phyloP scores from a whole-genome alignment of 1,139 yeast species.

The Diutina ranongensis region DNA sequence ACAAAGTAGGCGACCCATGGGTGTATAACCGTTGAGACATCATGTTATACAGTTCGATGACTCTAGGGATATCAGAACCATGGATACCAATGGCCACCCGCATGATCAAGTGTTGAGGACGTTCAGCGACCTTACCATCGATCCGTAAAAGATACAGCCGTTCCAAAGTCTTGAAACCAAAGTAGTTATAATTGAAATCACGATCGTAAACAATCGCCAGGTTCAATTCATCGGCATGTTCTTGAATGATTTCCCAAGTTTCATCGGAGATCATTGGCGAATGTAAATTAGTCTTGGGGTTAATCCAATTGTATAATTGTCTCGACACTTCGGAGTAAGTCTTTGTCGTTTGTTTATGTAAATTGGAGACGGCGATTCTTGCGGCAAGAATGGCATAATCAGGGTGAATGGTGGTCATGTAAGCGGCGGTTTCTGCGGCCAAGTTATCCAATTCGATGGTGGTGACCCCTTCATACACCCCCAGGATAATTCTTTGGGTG shows the following conservation, averaged over 20 bases:
- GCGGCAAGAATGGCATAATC: conserved; percentile 94
- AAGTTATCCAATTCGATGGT: conserved; percentile 86
- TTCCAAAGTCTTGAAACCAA: conserved; percentile 43
- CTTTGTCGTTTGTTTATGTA: conserved; percentile 89
- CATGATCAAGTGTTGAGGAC: conserved; percentile 40
- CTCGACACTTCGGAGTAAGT: conserved; percentile 72
- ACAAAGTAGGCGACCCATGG: conserved; percentile 46
- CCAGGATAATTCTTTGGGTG: conserved; percentile 80
- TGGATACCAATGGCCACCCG: conserved; percentile 46
- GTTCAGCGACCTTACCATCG: conserved; percentile 27
- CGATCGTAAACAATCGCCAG: conserved; percentile 74
- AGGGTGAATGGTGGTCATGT: conserved; percentile 93
- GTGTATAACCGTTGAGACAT: conserved; percentile 42
- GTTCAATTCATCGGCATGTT: conserved; percentile 60
- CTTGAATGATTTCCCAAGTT: conserved; percentile 49
- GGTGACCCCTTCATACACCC: conserved; percentile 93
- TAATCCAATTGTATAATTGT: conserved; percentile 54
- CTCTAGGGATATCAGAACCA: conserved; percentile 25
- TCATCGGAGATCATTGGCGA: conserved; percentile 78
- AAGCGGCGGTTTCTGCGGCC: conserved; percentile 96
- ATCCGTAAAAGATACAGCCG: conserved; percentile 32
- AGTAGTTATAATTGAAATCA: conserved; percentile 36
- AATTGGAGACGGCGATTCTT: conserved; percentile 81
- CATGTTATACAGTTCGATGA: conserved; percentile 35
- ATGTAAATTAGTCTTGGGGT: conserved; percentile 59